Conservation (phyloP, 768 basidiomycete species). For the Suillus occidentalis region DNA sequence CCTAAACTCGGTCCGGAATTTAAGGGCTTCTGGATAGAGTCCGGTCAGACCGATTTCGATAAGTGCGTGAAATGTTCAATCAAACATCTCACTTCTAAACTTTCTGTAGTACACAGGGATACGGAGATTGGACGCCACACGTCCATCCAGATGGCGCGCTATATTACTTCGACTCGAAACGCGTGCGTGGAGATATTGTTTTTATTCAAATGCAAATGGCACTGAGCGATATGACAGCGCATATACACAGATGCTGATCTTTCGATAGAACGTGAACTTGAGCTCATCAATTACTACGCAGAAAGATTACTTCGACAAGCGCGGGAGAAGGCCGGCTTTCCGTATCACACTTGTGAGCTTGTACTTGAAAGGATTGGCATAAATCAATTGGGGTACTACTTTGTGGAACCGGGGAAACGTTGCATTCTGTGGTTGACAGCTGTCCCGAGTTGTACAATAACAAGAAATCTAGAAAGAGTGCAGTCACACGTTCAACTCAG, state of each 20-base stretch:
- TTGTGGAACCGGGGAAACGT: constrained; percentile 41
- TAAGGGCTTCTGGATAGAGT: background rate
- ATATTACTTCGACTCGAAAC: constrained; percentile 42
- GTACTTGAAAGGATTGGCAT: constrained; percentile 10
- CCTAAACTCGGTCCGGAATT: background rate
- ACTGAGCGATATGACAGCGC: constrained; percentile 28
- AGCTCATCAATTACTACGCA: constrained; percentile 24
- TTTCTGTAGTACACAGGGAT: background rate
- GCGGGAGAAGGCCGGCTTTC: constrained; percentile 15
- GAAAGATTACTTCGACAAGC: constrained; percentile 18
- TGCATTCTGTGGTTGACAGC: constrained; percentile 45
- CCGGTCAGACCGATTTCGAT: background rate
- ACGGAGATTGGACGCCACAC: constrained; percentile 37
- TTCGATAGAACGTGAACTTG: constrained; percentile 30
- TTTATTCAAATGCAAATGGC: background rate
- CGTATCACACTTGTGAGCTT: background rate
- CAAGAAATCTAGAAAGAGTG: constrained; percentile 36
- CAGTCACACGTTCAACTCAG: constrained; percentile 40
- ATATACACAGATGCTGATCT: constrained; percentile 52
- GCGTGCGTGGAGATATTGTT: constrained; percentile 32
- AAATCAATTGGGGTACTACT: constrained; percentile 39
- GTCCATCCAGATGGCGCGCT: constrained; percentile 55
- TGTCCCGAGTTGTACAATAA: constrained; percentile 27
- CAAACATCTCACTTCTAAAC: background rate
- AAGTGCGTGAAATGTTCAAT: background rate